Conservation (phyloP, 1,284 basidiomycete species). For the Apiotrichum brassicae region DNA sequence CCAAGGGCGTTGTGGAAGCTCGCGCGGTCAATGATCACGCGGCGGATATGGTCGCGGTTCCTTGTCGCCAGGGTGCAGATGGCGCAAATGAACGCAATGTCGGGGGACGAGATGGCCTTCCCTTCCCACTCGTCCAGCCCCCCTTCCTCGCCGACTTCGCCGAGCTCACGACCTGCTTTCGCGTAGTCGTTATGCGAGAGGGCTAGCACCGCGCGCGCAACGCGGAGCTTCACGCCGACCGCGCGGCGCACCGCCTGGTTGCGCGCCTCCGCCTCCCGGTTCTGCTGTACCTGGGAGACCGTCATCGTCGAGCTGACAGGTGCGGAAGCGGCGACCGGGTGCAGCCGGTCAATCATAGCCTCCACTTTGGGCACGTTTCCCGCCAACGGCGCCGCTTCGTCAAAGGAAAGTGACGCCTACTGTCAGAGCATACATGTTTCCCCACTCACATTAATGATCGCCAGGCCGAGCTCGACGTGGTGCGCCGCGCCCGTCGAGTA, state of each 20-base stretch:
- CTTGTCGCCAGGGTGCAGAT: constrained; percentile 30
- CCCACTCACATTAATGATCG: constrained; percentile 20
- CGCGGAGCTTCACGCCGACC: constrained; percentile 28
- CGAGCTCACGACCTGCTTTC: constrained; percentile 28
- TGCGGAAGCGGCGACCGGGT: constrained; percentile 17
- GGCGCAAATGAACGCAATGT: constrained; percentile 31
- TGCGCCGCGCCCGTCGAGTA: constrained; percentile 34
- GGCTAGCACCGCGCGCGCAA: constrained; percentile 29
- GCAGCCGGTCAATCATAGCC: constrained; percentile 31
- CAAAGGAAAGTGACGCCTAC: constrained; percentile 33
- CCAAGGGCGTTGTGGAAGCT: constrained; percentile 31
- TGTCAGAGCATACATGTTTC: neutral
- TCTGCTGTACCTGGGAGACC: constrained; percentile 28
- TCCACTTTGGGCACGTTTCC: constrained; percentile 39
- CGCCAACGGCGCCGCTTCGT: constrained; percentile 23
- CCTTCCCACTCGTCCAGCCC: constrained; percentile 40
- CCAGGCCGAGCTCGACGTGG: constrained; percentile 35
- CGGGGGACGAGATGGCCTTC: constrained; percentile 31
- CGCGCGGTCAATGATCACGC: constrained; percentile 28
- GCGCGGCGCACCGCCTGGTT: constrained; percentile 15
- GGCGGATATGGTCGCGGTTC: constrained; percentile 23
- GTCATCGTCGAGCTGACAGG: constrained; percentile 26
- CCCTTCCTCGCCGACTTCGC: constrained; percentile 31
- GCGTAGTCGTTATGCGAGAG: constrained; percentile 22
- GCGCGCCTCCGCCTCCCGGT: constrained; percentile 23